phyloP scores from a whole-genome alignment of 169 alveolate genomes.

The Hepatocystis sp. region DNA sequence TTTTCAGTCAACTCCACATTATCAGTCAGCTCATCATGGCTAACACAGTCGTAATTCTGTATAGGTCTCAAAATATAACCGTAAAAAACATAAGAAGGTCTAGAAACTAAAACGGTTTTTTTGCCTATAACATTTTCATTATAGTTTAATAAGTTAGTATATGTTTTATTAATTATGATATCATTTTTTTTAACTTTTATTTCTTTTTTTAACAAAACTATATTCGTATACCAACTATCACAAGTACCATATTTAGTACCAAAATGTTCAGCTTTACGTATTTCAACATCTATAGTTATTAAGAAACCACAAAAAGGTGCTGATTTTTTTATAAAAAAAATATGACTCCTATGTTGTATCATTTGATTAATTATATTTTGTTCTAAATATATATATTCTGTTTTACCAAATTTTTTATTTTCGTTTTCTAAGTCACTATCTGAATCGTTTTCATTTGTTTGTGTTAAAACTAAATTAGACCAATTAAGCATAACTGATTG shows the following conservation, averaged over 20 bases:
- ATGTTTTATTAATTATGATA: conserved; percentile 76
- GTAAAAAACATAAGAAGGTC: conserved; percentile 83
- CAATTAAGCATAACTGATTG: conserved; percentile 82
- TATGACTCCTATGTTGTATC: conserved; percentile 82
- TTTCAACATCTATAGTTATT: conserved; percentile 89
- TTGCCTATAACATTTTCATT: conserved; percentile 75
- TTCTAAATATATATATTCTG: conserved; percentile 79
- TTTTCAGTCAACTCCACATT: no score
- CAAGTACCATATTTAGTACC: conserved; percentile 87
- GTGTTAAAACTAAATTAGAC: conserved; percentile 52
- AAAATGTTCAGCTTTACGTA: conserved; percentile 88
- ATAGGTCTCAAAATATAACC: conserved; percentile 56
- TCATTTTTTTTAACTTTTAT: conserved; percentile 78
- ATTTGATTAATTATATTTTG: conserved; percentile 83
- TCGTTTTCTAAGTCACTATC: conserved; percentile 27
- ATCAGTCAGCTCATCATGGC: conserved; percentile 5
- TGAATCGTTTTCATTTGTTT: no score
- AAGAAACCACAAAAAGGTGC: conserved; percentile 87
- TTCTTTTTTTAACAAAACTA: conserved; percentile 82
- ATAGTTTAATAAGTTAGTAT: conserved; percentile 83
- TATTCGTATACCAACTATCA: conserved; percentile 86
- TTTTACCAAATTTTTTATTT: conserved; percentile 28
- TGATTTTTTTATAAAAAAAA: conserved; percentile 71
- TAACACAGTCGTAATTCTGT: neutral
- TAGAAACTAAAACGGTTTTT: conserved; percentile 81